A percentile compares a stretch with the other conserved stretches of the same genome.
Evolutionary conservation across 2,329 filamentous ascomycete species (phyloP).

Genomic region (Aspergillus sergii): DNA sequence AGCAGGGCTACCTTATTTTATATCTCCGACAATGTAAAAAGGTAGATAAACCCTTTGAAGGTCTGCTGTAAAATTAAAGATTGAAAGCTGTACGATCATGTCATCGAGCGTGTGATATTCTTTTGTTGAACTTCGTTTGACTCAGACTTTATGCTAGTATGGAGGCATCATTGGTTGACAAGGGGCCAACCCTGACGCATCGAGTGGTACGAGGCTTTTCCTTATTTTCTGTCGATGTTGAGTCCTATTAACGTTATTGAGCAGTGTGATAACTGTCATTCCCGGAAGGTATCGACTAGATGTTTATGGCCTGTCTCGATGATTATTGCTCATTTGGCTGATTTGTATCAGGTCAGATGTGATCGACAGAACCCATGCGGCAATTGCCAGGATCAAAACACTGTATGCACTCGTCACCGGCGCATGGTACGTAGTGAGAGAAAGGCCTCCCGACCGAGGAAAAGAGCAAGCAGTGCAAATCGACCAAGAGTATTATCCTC

Average conservation of each 20-base stretch:
- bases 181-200: background rate
- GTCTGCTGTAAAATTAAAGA: background rate
- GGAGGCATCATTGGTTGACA: background rate
- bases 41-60: background rate
- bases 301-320: background rate
- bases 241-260: background rate
- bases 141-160: background rate
- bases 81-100: background rate
- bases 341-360: conserved; percentile 22
- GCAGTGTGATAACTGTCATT: conserved; percentile 24
- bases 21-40: background rate
- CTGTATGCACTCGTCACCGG: conserved; percentile 18
- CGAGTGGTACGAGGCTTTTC: background rate
- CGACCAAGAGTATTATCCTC: too few relatives aligned
- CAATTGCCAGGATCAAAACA: conserved; percentile 24
- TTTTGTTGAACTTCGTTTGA: background rate
- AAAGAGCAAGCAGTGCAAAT: background rate
- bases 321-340: background rate
- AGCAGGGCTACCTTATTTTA: background rate
- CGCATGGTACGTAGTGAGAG: conserved; percentile 8
- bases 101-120: background rate
- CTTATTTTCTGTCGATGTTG: too few relatives aligned
- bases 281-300: conserved; percentile 17
- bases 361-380: conserved; percentile 25
- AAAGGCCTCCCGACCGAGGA: background rate